Evolutionary conservation across 306 rosid species (phyloP).

Genomic region (Boehmeria nivea): DNA sequence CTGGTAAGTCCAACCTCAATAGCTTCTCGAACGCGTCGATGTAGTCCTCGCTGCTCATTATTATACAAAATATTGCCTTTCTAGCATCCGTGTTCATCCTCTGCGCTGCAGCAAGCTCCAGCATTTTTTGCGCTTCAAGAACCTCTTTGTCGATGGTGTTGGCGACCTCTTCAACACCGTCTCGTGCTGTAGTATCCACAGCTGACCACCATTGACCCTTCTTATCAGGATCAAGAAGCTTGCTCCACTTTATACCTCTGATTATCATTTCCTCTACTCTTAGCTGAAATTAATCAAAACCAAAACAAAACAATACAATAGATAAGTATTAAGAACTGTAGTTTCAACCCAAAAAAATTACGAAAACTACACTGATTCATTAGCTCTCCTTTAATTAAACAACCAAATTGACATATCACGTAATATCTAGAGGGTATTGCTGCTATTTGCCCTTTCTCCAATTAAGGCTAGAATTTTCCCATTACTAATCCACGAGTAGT

Average conservation of each 20-base stretch:
- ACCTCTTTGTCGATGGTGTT: constrained; percentile 73
- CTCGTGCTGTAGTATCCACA: constrained; percentile 50
- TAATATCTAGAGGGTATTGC: too few species aligned
- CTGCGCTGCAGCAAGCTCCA: constrained; percentile 84
- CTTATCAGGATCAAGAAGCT: constrained; percentile 74
- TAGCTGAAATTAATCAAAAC: constrained; percentile 48
- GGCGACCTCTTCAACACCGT: constrained; percentile 61
- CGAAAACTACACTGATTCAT: background rate
- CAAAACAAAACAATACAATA: constrained; percentile 7
- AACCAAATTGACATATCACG: too few species aligned
- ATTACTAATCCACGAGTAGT: too few species aligned
- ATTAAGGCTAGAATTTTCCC: too few species aligned
- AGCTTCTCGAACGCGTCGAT: constrained; percentile 94
- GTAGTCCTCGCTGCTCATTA: constrained; percentile 92
- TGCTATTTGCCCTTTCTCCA: too few species aligned
- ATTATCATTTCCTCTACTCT: constrained; percentile 53
- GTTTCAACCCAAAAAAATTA: too few species aligned
- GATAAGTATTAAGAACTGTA: background rate
- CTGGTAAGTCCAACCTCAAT: constrained; percentile 71
- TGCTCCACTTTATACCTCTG: constrained; percentile 83
- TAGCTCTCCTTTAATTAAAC: background rate
- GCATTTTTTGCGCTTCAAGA: constrained; percentile 72
- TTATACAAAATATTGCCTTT: constrained; percentile 84
- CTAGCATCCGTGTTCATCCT: constrained; percentile 92
- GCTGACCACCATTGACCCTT: constrained; percentile 95